phyloP scores from a whole-genome alignment of 306 rosid genomes.

The Fagus sylvatica region DNA sequence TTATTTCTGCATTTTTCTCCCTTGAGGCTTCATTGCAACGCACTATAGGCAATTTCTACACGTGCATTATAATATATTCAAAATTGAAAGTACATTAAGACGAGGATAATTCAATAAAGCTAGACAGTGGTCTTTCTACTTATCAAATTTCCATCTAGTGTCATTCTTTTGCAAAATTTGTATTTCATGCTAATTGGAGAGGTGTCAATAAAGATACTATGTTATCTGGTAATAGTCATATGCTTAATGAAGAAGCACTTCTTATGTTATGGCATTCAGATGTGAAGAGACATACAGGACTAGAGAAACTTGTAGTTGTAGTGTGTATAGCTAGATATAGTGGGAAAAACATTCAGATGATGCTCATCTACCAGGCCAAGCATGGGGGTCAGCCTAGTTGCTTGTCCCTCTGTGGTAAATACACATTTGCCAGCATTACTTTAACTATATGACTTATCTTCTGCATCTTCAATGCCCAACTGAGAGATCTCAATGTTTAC shows the following conservation, averaged over 20 bases:
- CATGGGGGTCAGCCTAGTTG: not conserved
- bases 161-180: not conserved
- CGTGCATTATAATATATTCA: not conserved
- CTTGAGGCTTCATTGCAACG: not conserved
- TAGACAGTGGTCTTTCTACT: not conserved
- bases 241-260: not conserved
- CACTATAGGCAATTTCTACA: not conserved
- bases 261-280: not conserved
- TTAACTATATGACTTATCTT: not conserved
- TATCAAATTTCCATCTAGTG: too few species aligned
- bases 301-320: not conserved
- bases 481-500: not conserved
- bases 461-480: not conserved
- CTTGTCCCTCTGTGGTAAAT: not conserved
- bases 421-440: not conserved
- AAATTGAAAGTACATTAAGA: not conserved
- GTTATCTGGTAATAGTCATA: not conserved
- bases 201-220: not conserved
- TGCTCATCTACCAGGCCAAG: not conserved
- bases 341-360: not conserved
- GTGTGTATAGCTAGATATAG: not conserved
- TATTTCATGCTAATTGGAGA: not conserved
- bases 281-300: not conserved
- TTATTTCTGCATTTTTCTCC: not conserved
- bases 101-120: not conserved